Percentiles rank a stretch among this genome's conserved stretches.
Conservation (phyloP, 441 rosid species). For the Manihot esculenta region DNA sequence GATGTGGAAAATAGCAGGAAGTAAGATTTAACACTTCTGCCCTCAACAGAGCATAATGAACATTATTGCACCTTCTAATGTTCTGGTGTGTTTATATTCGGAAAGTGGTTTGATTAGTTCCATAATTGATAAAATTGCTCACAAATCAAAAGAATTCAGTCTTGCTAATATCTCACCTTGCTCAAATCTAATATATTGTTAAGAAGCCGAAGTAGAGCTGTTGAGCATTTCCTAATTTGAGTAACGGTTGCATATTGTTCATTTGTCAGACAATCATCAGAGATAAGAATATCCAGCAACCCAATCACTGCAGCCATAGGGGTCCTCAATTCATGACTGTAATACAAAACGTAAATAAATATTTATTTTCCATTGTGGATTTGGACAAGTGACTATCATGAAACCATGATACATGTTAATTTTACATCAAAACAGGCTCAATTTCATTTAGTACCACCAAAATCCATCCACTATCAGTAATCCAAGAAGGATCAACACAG, state of each 20-base stretch:
- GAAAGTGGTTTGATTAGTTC: too few species aligned
- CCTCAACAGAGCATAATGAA: not conserved
- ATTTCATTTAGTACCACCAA: not conserved
- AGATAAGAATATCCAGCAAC: conserved; percentile 87
- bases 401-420: not conserved
- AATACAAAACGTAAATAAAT: conserved; percentile 24
- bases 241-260: conserved; percentile 93
- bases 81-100: too few species aligned
- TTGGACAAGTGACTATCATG: not conserved
- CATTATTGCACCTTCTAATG: too few species aligned
- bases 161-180: conserved; percentile 58
- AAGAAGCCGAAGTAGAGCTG: conserved; percentile 92
- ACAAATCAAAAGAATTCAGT: not conserved
- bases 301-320: conserved; percentile 99
- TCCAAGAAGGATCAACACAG: not conserved
- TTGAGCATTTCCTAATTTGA: conserved; percentile 92
- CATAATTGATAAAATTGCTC: too few species aligned
- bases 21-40: too few species aligned
- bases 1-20: too few species aligned
- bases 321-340: conserved; percentile 98
- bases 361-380: conserved; percentile 11
- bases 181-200: conserved; percentile 93
- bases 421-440: not conserved
- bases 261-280: conserved; percentile 81
- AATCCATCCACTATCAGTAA: not conserved